These are phyloP conservation scores for Candida sonorensis DNA, from an alignment of 805 yeast genomes.

Conservation along the genomic window DNA sequence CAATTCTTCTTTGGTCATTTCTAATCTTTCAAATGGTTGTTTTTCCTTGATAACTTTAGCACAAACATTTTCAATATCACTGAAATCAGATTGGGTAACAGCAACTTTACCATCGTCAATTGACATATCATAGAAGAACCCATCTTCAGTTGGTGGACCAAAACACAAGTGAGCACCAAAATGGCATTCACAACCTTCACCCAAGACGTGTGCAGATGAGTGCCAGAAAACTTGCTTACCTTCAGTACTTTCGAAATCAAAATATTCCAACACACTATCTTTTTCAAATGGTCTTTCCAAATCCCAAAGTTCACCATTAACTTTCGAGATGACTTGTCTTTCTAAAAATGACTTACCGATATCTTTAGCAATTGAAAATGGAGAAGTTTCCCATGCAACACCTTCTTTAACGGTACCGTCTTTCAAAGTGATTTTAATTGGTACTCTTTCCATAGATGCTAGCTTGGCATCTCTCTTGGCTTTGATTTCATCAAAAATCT, in stretches of 20 bases:
- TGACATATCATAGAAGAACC: constrained; percentile 95
- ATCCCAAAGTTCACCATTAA: constrained; percentile 91
- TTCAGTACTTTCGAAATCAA: constrained; percentile 89
- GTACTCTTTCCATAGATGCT: constrained; percentile 48
- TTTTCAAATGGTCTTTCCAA: constrained; percentile 86
- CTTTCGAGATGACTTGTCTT: constrained; percentile 85
- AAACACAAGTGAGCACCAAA: constrained; percentile 87
- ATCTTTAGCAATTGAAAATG: constrained; percentile 73
- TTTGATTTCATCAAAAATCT: constrained; percentile 74
- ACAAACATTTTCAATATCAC: constrained; percentile 76
- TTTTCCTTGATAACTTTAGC: constrained; percentile 89
- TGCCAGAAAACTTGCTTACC: constrained; percentile 98
- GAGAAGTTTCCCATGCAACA: constrained; percentile 83
- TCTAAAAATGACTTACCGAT: constrained; percentile 87
- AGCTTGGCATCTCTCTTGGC: constrained; percentile 67
- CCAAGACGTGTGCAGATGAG: constrained; percentile 95
- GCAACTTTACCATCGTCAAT: constrained; percentile 68
- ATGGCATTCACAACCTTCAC: constrained; percentile 97
- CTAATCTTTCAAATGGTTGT: constrained; percentile 91
- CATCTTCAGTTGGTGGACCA: constrained; percentile 98
- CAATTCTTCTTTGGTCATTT: constrained; percentile 84
- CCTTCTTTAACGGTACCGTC: constrained; percentile 81
- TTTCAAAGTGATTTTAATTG: constrained; percentile 74
- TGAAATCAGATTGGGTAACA: constrained; percentile 78
- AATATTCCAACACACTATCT: constrained; percentile 62